Base-by-base conservation (phyloP, 2,329 filamentous ascomycete species). In the Botrytis tulipae region DNA sequence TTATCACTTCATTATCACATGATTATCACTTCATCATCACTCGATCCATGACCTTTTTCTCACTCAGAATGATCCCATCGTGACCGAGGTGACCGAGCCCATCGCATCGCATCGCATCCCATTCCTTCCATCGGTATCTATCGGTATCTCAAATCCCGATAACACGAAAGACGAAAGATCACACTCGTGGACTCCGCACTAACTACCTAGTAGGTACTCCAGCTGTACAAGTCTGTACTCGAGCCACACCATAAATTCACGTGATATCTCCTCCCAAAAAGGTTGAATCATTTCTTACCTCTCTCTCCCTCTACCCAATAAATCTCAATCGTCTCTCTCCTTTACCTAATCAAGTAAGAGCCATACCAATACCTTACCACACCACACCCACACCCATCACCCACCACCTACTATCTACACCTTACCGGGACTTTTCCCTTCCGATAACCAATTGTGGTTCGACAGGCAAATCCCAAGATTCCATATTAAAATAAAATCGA, bases 391-490 rank as follows among this genome's bases (percentile, higher is more conserved):
- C 37, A 35, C 35, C 44, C 44, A 9, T 32, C 8, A 48, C 44
- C 44, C 44, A 22, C 32, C 32, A 32, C 2, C 32, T 32, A 32
- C 32, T 32, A 32, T 4, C 32, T 25, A 25, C 32, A 35, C 29
- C 57, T 60, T 1, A 66, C 61, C 62, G 62, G 62, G 18, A 65
- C 1, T 46, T 35, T 65, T 65, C 62, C 42, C 18, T 46, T 65
- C 62, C 62, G 62, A 65, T 25, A 48, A 4, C 44, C 57, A 69
- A 70, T 74, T 74, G 72, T 76, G 75, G 75, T 75, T 67, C 66
- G 72, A 74, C 51, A 25, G n/a, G 32, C 67, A 48, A 44, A 54
- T n/a, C 4, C 4, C 25, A 5, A 25, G 22, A n/a, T 25, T 51
- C n/a, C n/a, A 63, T 29, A 42, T 4, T 62, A 63, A 63, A 63